Evolutionary conservation across 805 yeast species (phyloP).

Genomic region (Suhomyces sp.): DNA sequence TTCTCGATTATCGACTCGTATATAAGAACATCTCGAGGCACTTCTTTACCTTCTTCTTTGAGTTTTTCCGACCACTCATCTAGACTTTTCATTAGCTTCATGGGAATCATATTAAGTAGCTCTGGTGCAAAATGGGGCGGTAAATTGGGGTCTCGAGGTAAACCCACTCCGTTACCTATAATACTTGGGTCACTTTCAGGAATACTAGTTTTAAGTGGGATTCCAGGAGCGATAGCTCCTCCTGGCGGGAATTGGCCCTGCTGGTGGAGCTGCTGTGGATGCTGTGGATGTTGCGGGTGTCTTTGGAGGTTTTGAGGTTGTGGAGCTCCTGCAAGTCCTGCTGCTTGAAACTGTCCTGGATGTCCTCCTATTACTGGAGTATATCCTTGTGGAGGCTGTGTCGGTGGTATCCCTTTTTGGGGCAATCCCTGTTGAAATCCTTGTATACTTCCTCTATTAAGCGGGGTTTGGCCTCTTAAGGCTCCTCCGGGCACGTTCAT

Average conservation of each 20-base stretch:
- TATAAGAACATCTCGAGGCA: slow-evolving; percentile 46
- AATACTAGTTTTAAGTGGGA: not conserved
- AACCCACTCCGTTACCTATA: not conserved
- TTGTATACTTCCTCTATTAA: not conserved
- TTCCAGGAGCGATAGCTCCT: not conserved
- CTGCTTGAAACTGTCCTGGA: not conserved
- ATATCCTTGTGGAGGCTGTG: slow-evolving; percentile 3
- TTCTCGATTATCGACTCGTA: slow-evolving; percentile 48
- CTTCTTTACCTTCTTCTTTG: slow-evolving; percentile 37
- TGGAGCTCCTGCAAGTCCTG: not conserved
- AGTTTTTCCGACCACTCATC: slow-evolving; percentile 57
- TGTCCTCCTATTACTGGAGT: slow-evolving; percentile 2
- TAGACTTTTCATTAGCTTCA: slow-evolving; percentile 22
- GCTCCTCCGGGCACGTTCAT: not conserved
- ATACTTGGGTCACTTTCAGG: too few relatives aligned
- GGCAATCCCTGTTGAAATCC: not conserved
- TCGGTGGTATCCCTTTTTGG: slow-evolving; percentile 1
- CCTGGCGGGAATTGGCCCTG: not conserved
- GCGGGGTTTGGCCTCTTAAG: not conserved
- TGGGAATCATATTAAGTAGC: slow-evolving; percentile 18
- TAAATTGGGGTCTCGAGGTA: not conserved
- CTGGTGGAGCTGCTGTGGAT: not conserved
- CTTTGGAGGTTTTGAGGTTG: not conserved
- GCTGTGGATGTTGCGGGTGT: not conserved
- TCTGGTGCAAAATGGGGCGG: slow-evolving; percentile 9